Evolutionary conservation across 352 stramenopile species (phyloP).

Genomic region (Phytopythium chamaehyphon): DNA sequence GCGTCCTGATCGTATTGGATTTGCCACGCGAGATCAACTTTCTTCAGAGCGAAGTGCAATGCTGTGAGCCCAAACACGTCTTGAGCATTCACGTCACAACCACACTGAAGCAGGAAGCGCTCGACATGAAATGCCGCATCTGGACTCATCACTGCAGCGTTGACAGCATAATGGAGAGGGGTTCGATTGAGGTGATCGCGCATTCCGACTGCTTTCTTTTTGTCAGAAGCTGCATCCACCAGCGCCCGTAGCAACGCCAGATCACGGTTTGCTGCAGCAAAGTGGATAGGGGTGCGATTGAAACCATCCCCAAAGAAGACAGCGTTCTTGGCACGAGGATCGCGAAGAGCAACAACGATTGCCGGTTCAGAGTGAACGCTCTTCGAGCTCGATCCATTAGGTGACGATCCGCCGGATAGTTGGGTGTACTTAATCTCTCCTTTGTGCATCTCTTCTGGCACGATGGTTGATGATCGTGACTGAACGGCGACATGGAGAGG

Average conservation of each 20-base stretch:
- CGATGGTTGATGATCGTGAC: conserved; percentile 36
- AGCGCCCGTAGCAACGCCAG: conserved; percentile 48
- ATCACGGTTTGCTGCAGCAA: conserved; percentile 59
- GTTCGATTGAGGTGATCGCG: conserved; percentile 45
- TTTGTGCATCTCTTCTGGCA: conserved; percentile 38
- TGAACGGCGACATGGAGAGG: conserved; percentile 47
- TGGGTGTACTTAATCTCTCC: conserved; percentile 54
- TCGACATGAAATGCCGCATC: conserved; percentile 80
- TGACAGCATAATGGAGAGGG: conserved; percentile 72
- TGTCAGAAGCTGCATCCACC: conserved; percentile 29
- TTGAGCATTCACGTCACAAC: conserved; percentile 41
- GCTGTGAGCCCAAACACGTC: conserved; percentile 56
- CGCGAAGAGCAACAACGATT: conserved; percentile 50
- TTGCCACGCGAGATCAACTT: conserved; percentile 71
- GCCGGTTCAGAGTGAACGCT: conserved; percentile 16
- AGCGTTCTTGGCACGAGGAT: conserved; percentile 35
- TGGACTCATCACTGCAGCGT: conserved; percentile 54
- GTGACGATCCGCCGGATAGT: background rate
- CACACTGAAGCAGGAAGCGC: conserved; percentile 56
- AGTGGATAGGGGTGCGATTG: conserved; percentile 52
- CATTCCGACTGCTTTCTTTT: conserved; percentile 43
- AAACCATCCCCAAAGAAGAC: conserved; percentile 40
- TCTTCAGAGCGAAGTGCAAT: conserved; percentile 68
- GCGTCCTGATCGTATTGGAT: conserved; percentile 32
- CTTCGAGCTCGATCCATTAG: background rate